A percentile compares a stretch with the other conserved stretches of the same genome.
Evolutionary conservation across 176 grass and related monocot species (phyloP).

Genomic region (Bothriochloa decipiens): DNA sequence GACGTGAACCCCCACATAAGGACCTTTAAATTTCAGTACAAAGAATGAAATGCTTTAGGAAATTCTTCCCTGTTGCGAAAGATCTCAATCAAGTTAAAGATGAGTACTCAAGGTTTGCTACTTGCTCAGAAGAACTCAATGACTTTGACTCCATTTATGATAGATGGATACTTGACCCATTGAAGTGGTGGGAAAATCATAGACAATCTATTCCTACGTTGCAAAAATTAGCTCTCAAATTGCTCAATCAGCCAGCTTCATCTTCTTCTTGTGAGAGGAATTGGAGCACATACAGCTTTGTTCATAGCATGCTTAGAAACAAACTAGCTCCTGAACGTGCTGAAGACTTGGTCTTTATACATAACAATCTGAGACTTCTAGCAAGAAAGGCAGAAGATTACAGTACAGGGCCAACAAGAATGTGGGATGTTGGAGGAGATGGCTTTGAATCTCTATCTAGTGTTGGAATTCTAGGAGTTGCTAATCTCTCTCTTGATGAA

Average conservation of each 20-base stretch:
- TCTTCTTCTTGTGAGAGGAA: slow-evolving; percentile 39
- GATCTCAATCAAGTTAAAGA: background rate
- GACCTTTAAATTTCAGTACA: background rate
- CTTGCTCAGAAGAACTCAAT: background rate
- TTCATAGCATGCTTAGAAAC: slow-evolving; percentile 15
- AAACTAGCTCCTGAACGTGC: background rate
- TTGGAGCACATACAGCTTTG: slow-evolving; percentile 28
- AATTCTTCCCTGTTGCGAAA: background rate
- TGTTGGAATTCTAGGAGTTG: too few species aligned
- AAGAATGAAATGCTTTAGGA: background rate
- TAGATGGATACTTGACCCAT: background rate
- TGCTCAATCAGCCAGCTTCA: slow-evolving; percentile 9
- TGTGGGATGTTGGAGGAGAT: too few species aligned
- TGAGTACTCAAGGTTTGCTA: background rate
- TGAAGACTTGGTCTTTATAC: too few species aligned
- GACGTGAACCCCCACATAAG: background rate
- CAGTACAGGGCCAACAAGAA: too few species aligned
- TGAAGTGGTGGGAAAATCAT: slow-evolving; percentile 39
- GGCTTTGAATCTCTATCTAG: too few species aligned
- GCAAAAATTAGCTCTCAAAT: slow-evolving; percentile 27
- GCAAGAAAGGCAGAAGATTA: too few species aligned
- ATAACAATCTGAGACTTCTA: too few species aligned
- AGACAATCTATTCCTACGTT: slow-evolving; percentile 18
- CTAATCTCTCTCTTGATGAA: background rate
- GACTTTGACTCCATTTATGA: slow-evolving; percentile 22